These are phyloP conservation scores for Sporothrix pseudoabietina DNA, from an alignment of 2,329 filamentous ascomycete species.

Conservation along the genomic window DNA sequence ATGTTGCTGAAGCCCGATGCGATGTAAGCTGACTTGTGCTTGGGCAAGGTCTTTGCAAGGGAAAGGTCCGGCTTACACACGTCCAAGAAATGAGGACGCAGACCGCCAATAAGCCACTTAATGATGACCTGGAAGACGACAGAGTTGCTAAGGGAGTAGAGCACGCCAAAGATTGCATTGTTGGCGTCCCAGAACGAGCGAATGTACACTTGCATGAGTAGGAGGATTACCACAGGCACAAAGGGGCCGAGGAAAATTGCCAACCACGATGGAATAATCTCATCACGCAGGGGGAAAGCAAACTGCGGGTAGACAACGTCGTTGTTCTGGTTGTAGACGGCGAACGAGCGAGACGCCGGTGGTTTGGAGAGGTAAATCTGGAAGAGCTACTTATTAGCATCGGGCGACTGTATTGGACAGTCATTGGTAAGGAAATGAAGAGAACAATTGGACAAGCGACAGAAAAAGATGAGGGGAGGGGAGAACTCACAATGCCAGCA, in stretches of 20 bases:
- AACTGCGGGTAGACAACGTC: conserved; percentile 71
- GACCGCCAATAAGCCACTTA: conserved; percentile 73
- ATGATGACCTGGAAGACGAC: conserved; percentile 77
- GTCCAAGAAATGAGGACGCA: conserved; percentile 70
- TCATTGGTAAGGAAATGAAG: neutral
- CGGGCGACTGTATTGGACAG: too few species aligned
- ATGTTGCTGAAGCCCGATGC: conserved; percentile 53
- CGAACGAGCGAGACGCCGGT: conserved; percentile 68
- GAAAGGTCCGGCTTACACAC: conserved; percentile 66
- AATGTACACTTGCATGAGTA: conserved; percentile 67
- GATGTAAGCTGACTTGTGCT: conserved; percentile 48
- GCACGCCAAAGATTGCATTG: conserved; percentile 68
- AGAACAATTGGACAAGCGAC: too few species aligned
- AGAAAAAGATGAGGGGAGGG: neutral
- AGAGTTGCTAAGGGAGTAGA: conserved; percentile 69
- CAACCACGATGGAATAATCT: conserved; percentile 71
- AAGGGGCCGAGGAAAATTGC: conserved; percentile 67
- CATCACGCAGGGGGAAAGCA: conserved; percentile 69
- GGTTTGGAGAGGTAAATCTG: conserved; percentile 66
- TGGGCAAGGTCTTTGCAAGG: conserved; percentile 39
- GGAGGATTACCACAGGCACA: conserved; percentile 64
- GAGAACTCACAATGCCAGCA: neutral
- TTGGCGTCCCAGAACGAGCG: conserved; percentile 71
- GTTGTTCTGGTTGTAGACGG: conserved; percentile 66
- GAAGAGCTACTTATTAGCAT: neutral